phyloP scores from a whole-genome alignment of 2,329 filamentous ascomycete species.

The Scedosporium minutisporum region DNA sequence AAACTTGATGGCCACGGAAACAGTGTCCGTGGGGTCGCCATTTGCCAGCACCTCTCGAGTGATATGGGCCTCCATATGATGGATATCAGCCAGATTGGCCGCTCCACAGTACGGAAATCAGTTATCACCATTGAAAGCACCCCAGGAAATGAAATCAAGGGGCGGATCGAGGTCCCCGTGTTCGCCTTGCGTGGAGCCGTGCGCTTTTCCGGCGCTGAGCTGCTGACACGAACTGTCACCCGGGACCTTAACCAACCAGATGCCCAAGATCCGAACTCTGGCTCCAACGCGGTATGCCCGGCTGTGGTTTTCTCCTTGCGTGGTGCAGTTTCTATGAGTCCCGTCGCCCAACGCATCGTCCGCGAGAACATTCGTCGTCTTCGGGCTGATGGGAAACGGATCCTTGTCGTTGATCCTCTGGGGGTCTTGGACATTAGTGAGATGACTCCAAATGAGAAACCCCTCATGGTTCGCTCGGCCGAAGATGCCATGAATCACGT shows the following conservation, averaged over 20 bases:
- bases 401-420: conserved; percentile 21
- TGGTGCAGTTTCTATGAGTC: conserved; percentile 21
- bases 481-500: conserved; percentile 18
- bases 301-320: conserved; percentile 23
- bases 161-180: conserved; percentile 19
- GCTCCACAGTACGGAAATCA: conserved; percentile 19
- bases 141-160: conserved; percentile 16
- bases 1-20: conserved; percentile 22
- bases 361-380: conserved; percentile 19
- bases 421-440: conserved; percentile 15
- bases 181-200: conserved; percentile 23
- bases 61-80: conserved; percentile 26
- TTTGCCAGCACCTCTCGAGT: conserved; percentile 20
- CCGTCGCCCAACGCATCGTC: conserved; percentile 18
- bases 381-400: conserved; percentile 14
- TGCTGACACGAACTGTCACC: conserved; percentile 19
- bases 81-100: conserved; percentile 22
- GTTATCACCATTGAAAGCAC: conserved; percentile 19
- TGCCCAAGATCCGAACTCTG: conserved; percentile 17
- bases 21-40: conserved; percentile 21
- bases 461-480: conserved; percentile 16
- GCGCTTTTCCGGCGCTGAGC: conserved; percentile 23
- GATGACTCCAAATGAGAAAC: conserved; percentile 6
- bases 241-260: conserved; percentile 16
- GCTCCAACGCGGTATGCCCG: conserved; percentile 15